Conservation (phyloP, 768 basidiomycete genomes). For the Chalciporus sphaerocephalus region DNA sequence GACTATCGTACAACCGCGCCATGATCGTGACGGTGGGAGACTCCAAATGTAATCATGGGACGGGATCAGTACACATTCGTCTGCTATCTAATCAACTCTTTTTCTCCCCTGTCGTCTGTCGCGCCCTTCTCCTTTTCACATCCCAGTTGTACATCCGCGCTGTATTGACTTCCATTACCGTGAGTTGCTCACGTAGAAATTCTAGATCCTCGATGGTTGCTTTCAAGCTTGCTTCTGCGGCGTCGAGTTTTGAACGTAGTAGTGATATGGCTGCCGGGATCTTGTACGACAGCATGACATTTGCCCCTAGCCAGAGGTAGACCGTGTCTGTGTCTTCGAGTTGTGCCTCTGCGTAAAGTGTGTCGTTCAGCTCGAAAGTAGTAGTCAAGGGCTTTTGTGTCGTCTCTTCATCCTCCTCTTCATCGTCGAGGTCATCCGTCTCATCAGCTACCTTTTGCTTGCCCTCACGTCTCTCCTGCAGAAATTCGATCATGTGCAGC, state of each 20-base stretch:
- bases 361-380: conserved; percentile 94
- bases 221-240: conserved; percentile 60
- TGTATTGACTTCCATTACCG: conserved; percentile 94
- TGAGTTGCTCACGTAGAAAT: conserved; percentile 90
- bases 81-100: conserved; percentile 10
- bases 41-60: not conserved
- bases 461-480: conserved; percentile 67
- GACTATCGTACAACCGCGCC: not conserved
- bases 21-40: not conserved
- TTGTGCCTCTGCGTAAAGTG: conserved; percentile 88
- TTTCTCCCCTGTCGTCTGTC: conserved; percentile 34
- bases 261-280: conserved; percentile 72
- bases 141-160: conserved; percentile 97
- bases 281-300: conserved; percentile 95
- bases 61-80: not conserved
- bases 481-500: conserved; percentile 79
- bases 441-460: conserved; percentile 39
- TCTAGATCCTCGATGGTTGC: conserved; percentile 85
- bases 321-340: conserved; percentile 85
- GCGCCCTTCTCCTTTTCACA: conserved; percentile 73
- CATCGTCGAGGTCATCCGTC: conserved; percentile 51
- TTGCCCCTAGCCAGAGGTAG: conserved; percentile 95
- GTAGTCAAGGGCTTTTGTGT: conserved; percentile 59
- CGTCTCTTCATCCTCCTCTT: conserved; percentile 37
- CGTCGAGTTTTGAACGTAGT: conserved; percentile 66